Percentiles rank a stretch among this genome's conserved stretches.
Conservation (phyloP, 2,329 filamentous ascomycete species). For the Neonectria faginata region DNA sequence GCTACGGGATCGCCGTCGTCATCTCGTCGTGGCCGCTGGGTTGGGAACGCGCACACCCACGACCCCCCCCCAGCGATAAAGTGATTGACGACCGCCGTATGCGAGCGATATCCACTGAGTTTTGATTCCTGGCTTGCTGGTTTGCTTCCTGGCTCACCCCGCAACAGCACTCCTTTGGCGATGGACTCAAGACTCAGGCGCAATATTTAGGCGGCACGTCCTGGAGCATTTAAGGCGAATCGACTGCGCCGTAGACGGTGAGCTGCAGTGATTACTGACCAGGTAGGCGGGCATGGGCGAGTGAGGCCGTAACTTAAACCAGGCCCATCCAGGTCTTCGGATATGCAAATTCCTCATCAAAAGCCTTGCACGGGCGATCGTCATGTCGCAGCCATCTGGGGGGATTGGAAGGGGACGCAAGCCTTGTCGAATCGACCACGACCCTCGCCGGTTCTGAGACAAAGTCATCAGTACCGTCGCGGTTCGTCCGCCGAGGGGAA, state of each 20-base stretch:
- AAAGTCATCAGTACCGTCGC: constrained; percentile 33
- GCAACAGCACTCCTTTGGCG: constrained; percentile 12
- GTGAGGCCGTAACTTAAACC: constrained; percentile 1
- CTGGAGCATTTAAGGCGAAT: constrained; percentile 3
- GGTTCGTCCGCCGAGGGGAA: constrained; percentile 29
- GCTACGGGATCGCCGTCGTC: constrained; percentile 20
- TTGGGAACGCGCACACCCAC: constrained; percentile 4
- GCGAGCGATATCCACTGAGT: constrained; percentile 16
- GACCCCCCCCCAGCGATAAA: constrained; percentile 14
- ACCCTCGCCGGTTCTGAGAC: constrained; percentile 37
- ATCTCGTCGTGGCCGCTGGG: constrained; percentile 3
- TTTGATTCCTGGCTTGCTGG: constrained; percentile 9
- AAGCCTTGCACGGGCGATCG: constrained; percentile 37
- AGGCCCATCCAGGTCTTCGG: constrained; percentile 26
- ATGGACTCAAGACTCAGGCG: constrained; percentile 11
- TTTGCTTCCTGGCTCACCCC: constrained; percentile 1
- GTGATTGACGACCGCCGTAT: constrained; percentile 22
- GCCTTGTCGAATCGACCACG: constrained; percentile 5
- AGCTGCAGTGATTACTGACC: background rate
- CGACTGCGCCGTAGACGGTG: constrained; percentile 3
- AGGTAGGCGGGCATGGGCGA: background rate
- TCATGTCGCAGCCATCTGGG: constrained; percentile 37
- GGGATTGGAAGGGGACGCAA: constrained; percentile 20
- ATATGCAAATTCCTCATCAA: constrained; percentile 33
- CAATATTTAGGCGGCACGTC: constrained; percentile 15